A percentile compares a stretch with the other conserved stretches of the same genome.
Conservation (phyloP, 345 rosid genomes). For the Syzygium grande region DNA sequence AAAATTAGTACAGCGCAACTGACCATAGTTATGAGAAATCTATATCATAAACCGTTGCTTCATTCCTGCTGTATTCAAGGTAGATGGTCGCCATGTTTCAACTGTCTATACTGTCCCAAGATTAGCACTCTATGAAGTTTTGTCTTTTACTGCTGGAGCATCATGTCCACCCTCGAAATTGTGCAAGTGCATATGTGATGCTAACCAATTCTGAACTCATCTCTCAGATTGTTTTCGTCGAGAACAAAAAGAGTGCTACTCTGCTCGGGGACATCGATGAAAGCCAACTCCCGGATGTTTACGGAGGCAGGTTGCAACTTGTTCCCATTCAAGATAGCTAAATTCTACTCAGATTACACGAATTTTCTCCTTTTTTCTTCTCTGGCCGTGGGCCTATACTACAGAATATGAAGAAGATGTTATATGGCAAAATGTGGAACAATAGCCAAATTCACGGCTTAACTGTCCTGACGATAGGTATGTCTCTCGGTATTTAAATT, state of each 20-base stretch:
- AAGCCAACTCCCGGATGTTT: conserved; percentile 64
- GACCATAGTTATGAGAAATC: background rate
- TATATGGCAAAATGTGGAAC: background rate
- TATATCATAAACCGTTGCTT: background rate
- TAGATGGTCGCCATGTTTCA: background rate
- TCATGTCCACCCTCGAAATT: background rate
- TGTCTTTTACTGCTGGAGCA: background rate
- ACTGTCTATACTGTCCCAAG: background rate
- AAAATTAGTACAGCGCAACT: background rate
- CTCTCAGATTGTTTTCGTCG: conserved; percentile 68
- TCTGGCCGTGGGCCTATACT: background rate
- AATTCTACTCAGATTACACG: background rate
- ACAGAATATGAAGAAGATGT: background rate
- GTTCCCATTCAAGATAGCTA: conserved; percentile 59
- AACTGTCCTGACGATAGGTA: background rate
- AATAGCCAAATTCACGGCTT: background rate
- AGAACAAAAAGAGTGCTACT: conserved; percentile 56
- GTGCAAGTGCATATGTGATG: background rate
- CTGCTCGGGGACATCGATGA: conserved; percentile 72
- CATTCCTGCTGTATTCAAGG: background rate
- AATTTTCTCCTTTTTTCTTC: background rate
- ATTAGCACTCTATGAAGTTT: background rate
- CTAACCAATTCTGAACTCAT: background rate
- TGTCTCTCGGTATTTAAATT: background rate
- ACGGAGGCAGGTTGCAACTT: conserved; percentile 66